A percentile compares a stretch with the other conserved stretches of the same genome.
Conservation (phyloP, 2,329 filamentous ascomycete genomes). For the Basipetospora chlamydospora region DNA sequence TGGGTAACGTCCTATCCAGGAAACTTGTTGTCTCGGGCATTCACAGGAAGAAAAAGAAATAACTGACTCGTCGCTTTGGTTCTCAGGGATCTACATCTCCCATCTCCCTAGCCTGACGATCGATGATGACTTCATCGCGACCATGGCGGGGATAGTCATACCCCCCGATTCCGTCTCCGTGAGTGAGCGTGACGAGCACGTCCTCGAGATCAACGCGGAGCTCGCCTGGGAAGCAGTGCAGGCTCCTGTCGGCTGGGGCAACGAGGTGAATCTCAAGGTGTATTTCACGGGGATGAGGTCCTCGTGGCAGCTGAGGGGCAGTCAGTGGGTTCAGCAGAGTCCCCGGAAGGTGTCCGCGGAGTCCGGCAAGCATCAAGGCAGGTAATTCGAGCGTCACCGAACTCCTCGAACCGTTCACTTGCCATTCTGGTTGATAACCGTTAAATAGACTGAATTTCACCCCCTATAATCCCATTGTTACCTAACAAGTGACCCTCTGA, state of each 20-base stretch:
- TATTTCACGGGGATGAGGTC: constrained; percentile 23
- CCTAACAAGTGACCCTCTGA: no score
- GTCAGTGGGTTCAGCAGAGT: no score
- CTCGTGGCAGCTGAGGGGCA: no score
- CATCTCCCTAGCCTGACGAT: constrained; percentile 46
- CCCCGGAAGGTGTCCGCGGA: no score
- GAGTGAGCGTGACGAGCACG: constrained; percentile 32
- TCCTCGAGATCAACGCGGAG: constrained; percentile 66
- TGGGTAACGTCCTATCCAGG: constrained; percentile 31
- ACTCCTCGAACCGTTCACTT: no score
- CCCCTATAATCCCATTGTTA: no score
- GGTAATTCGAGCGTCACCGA: no score
- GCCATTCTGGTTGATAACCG: no score
- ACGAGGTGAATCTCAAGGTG: constrained; percentile 60
- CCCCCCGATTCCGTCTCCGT: constrained; percentile 50
- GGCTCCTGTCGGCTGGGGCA: constrained; percentile 59
- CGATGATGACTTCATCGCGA: constrained; percentile 54
- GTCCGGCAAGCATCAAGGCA: no score
- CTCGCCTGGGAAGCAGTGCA: constrained; percentile 64
- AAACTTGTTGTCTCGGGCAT: no score
- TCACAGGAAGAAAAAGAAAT: no score
- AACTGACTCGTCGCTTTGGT: not conserved
- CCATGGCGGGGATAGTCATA: constrained; percentile 57
- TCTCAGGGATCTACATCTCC: constrained; percentile 60
- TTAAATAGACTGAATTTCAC: no score